phyloP scores from a whole-genome alignment of 345 rosid species.

The Arabis hirsuta region DNA sequence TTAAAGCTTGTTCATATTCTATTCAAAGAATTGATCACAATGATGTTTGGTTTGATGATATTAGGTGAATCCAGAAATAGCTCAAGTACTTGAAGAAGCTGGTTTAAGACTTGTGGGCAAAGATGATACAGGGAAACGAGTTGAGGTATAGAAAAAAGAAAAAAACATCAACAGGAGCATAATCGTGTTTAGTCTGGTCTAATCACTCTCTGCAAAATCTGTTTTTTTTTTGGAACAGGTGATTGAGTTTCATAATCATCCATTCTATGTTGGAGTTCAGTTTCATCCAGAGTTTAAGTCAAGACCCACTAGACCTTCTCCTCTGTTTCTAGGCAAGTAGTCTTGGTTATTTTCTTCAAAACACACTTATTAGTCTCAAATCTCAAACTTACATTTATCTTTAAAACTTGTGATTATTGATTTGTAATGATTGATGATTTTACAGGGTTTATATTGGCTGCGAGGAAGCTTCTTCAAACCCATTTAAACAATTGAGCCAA shows the following conservation, averaged over 20 bases:
- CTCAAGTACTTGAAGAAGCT: conserved; percentile 71
- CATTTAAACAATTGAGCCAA: conserved; percentile 46
- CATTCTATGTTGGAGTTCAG: conserved; percentile 82
- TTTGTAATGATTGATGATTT: not conserved
- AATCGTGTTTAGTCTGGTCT: conserved; percentile 3
- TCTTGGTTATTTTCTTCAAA: conserved; percentile 1
- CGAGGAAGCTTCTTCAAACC: conserved; percentile 66
- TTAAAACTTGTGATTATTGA: conserved; percentile 1
- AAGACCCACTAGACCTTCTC: conserved; percentile 86
- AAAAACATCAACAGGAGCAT: not conserved
- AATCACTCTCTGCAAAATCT: too few relatives aligned
- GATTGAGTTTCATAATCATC: conserved; percentile 74
- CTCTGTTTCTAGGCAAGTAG: conserved; percentile 78
- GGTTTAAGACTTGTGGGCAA: conserved; percentile 91
- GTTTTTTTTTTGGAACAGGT: conserved; percentile 48
- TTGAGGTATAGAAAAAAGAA: conserved; percentile 61
- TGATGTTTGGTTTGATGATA: conserved; percentile 22
- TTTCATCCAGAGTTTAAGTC: conserved; percentile 98
- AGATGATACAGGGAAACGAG: conserved; percentile 83
- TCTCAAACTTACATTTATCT: conserved; percentile 17
- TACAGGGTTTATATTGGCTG: conserved; percentile 84
- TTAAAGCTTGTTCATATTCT: not conserved
- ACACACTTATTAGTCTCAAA: conserved; percentile 8
- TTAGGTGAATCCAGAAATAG: conserved; percentile 87
- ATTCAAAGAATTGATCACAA: conserved; percentile 11